These are phyloP conservation scores for Diaporthe humulicola DNA, from an alignment of 2,329 filamentous ascomycete genomes.

Conservation along the genomic window DNA sequence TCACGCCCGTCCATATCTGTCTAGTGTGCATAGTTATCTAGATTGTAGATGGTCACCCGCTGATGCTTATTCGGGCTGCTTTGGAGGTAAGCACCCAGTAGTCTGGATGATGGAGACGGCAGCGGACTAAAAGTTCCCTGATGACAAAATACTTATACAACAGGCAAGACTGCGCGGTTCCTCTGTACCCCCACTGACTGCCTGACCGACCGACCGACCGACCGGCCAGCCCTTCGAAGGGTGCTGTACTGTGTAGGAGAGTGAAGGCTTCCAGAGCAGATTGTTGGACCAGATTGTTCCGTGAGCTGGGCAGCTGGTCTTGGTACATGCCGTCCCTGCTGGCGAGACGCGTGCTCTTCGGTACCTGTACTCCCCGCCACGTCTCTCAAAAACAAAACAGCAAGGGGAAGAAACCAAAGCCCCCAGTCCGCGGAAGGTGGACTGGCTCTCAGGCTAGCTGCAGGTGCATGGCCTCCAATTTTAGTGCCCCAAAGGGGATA, in stretches of 20 bases:
- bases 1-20: neutral
- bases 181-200: conserved; percentile 11
- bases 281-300: conserved; percentile 20
- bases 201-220: neutral
- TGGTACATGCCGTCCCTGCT: conserved; percentile 2
- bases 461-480: conserved; percentile 31
- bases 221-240: neutral
- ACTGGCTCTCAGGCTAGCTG: conserved; percentile 31
- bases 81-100: neutral
- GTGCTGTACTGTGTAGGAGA: conserved; percentile 2
- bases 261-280: conserved; percentile 11
- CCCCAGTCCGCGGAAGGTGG: conserved; percentile 18
- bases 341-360: neutral
- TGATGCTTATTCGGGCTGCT: neutral
- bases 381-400: conserved; percentile 25
- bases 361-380: conserved; percentile 11
- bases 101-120: neutral
- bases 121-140: neutral
- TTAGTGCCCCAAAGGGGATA: conserved; percentile 32
- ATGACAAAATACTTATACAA: neutral
- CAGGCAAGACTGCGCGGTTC: neutral
- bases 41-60: neutral
- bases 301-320: neutral
- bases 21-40: neutral
- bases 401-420: conserved; percentile 19